These are phyloP conservation scores for Cicer pinnatifidum DNA, from an alignment of 306 rosid genomes.

Conservation along the genomic window DNA sequence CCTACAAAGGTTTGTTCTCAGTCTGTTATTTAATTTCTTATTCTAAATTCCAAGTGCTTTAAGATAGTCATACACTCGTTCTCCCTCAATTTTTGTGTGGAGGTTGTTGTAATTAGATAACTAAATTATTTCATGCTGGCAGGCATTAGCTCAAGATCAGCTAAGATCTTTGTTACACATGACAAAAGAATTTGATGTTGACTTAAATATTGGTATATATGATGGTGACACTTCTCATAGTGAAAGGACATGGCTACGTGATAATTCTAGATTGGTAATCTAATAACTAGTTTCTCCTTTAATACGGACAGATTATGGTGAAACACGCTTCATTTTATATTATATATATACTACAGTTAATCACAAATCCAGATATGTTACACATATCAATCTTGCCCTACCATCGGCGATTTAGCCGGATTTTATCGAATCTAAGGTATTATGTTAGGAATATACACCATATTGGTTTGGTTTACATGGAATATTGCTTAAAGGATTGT, in stretches of 20 bases:
- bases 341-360: conserved; percentile 62
- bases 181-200: conserved; percentile 64
- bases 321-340: conserved; percentile 47
- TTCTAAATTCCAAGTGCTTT: conserved; percentile 39
- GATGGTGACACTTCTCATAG: conserved; percentile 84
- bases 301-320: conserved; percentile 29
- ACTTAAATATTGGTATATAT: conserved; percentile 79
- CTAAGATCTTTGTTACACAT: conserved; percentile 71
- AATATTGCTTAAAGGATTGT: conserved; percentile 31
- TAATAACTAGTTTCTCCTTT: conserved; percentile 35
- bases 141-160: conserved; percentile 99
- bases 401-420: conserved; percentile 72
- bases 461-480: conserved; percentile 36
- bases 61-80: not conserved
- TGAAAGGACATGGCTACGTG: conserved; percentile 71
- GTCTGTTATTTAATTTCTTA: conserved; percentile 21
- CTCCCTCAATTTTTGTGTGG: not conserved
- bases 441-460: conserved; percentile 29
- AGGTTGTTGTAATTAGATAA: conserved; percentile 24
- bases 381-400: conserved; percentile 88
- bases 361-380: conserved; percentile 98
- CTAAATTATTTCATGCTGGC: conserved; percentile 44
- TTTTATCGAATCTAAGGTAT: conserved; percentile 85
- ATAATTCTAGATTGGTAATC: conserved; percentile 85
- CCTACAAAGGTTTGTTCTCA: conserved; percentile 81